Percentiles rank a stretch among this genome's conserved stretches.
Evolutionary conservation across 768 basidiomycete genomes (phyloP).

Genomic region (Pluteus cervinus): DNA sequence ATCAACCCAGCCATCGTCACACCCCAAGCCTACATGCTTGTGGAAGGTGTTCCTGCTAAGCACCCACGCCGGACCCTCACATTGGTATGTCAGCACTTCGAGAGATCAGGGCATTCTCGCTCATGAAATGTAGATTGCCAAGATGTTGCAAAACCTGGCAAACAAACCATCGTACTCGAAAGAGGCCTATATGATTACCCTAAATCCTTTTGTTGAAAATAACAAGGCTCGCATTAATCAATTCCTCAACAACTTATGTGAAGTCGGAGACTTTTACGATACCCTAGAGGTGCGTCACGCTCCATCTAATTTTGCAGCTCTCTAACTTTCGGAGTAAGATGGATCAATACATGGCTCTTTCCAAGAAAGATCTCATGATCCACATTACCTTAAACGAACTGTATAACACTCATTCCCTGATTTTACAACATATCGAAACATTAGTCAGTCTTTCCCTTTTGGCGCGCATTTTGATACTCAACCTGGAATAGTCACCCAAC

Average conservation of each 20-base stretch:
- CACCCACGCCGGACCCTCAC: constrained; percentile 96
- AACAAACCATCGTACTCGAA: constrained; percentile 99
- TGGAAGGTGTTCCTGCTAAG: constrained; percentile 96
- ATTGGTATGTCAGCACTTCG: constrained; percentile 42
- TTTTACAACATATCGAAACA: constrained; percentile 91
- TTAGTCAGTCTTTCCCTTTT: constrained; percentile 50
- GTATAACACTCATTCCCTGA: constrained; percentile 96
- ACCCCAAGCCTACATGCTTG: constrained; percentile 99
- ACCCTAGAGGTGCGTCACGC: constrained; percentile 75
- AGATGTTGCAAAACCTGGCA: constrained; percentile 98
- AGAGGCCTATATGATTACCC: constrained; percentile 96
- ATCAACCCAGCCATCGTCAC: constrained; percentile 99
- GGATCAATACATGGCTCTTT: constrained; percentile 99
- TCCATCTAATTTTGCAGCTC: background rate
- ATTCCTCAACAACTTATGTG: constrained; percentile 94
- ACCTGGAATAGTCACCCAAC: constrained; percentile 71
- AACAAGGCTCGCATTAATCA: constrained; percentile 98
- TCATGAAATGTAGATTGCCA: constrained; percentile 69
- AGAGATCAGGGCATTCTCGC: background rate
- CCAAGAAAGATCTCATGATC: constrained; percentile 98
- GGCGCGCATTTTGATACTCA: background rate
- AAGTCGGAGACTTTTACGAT: constrained; percentile 99
- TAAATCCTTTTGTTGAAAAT: constrained; percentile 98
- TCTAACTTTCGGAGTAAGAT: constrained; percentile 48
- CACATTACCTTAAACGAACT: constrained; percentile 98